Base-by-base conservation (phyloP, 306 rosid genomes). In the Sechiopsis laciniata region DNA sequence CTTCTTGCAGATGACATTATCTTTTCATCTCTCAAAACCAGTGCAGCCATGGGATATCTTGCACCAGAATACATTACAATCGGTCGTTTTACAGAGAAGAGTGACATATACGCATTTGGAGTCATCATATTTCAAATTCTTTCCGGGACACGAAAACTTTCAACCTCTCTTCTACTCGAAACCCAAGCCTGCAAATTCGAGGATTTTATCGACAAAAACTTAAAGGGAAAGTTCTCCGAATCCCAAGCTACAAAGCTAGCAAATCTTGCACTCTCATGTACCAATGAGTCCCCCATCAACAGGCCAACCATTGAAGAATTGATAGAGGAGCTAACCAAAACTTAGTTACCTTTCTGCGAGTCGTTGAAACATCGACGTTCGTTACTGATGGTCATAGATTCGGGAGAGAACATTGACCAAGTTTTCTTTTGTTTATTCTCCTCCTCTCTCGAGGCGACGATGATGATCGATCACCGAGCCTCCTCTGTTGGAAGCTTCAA, bases 11-110 rank as follows among this genome's bases (percentile, higher is more conserved):
- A 94, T 72, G 99, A 94, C 77, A 85, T 91, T 42, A 88, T 91
- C 79, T 91, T 87, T 85, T 91, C 95, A 16, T 87, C 92, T 70
- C 87, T 94, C n/a, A 94, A 94, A 85, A 84, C 84, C 10, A 94
- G 99, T 76, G 99, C 99, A 42, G 97, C 99, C 42, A 91, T 91
- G 99, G 99, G 99, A 79, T 94, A 91, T 84, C 84, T 94, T 12
- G 99, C 99, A 67, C 97, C 97, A 0, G 99, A 94, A 79, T 94
- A 94, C 83, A 84, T 91, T 12, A 90, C 87, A 9, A 91, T 97
- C 0, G 99, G 99, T 64, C 96, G 96, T n/a, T 90, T 89, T 81
- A 91, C 97, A 0, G 91, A 87, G 83, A 91, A 94, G 79, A 94
- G 96, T 72, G 99, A 94, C 79, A 71, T 91, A 77, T 94, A 87